Base-by-base conservation (phyloP, 768 basidiomycete species). In the Hericium erinaceus region DNA sequence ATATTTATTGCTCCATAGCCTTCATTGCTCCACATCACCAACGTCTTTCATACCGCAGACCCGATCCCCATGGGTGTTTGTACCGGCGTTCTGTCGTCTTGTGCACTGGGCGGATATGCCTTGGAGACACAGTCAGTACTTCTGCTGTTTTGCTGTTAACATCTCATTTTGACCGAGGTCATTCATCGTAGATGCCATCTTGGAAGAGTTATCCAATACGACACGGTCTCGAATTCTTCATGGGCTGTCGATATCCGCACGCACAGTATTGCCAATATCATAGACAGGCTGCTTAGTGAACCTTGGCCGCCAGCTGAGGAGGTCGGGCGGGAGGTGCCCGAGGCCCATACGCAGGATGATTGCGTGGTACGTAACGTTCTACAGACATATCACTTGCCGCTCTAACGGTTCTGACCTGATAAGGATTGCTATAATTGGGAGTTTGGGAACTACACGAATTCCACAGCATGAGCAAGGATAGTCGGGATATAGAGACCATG, bases 31-130 rank as follows among this genome's bases (percentile, higher is more conserved):
- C 88, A 90, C 61, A 76, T 95, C 44, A 93, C 87, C 0, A 92
- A 98, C 65, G 77, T 98, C 8, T 95, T 89, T 65, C 88, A 98
- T 67, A 98, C 89, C 1, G 95, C 87, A 20, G 95, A 98, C 75
- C 95, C 95, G 0, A 90, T 98, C 39, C 81, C 95, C 3, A 89
- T 89, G 81, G 90, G 89, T 1, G 77, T 77, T 0, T 94, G 92
- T 65, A 93, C 75, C 12, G 92, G 92, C 12, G 75, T 88, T 1
- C 74, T 79, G 9, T 94, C 89, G 0, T 70, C 80, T 0, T 99
- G 95, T 68, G 82, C 85, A 15, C 78, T 90, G 38, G 92, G 75
- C 0, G 95, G 95, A 0, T 95, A 89, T 65, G 95, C 92, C 0
- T 73, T 94, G 70, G 92, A 94, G 72, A 80, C 84, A 3, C 76